These are phyloP conservation scores for Fomitopsis palustris DNA, from an alignment of 1,284 basidiomycete species.

Conservation along the genomic window DNA sequence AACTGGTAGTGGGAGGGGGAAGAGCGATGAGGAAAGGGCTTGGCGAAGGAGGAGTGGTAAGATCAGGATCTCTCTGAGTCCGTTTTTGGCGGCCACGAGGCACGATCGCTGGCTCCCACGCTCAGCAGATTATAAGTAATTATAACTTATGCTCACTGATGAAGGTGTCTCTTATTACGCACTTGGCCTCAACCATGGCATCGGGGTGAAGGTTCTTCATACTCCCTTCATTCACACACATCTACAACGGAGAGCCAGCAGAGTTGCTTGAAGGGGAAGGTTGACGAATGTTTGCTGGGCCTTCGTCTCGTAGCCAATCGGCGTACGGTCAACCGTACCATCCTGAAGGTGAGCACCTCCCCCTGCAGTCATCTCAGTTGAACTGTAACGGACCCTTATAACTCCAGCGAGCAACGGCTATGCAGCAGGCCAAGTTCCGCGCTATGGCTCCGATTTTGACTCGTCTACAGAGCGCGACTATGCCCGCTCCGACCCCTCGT, in stretches of 20 bases:
- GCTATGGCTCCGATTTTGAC: conserved; percentile 34
- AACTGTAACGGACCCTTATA: background rate
- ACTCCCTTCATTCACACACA: background rate
- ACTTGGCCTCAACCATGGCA: background rate
- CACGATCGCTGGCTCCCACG: background rate
- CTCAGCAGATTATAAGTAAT: background rate
- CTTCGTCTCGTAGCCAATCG: background rate
- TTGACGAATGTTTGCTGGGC: background rate
- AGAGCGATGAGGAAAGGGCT: background rate
- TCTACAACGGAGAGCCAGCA: background rate
- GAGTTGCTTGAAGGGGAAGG: background rate
- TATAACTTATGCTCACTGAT: background rate
- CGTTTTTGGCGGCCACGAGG: background rate
- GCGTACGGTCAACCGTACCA: background rate
- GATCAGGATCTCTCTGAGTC: background rate
- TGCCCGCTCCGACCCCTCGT: conserved; percentile 42
- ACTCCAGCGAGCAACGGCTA: conserved; percentile 16
- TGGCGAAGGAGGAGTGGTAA: background rate
- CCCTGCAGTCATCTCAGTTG: background rate
- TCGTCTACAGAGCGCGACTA: conserved; percentile 46
- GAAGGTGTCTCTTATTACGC: background rate
- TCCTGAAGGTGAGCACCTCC: background rate
- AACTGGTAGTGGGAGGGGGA: too few relatives aligned
- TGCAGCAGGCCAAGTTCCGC: conserved; percentile 8
- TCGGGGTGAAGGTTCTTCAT: background rate